phyloP scores from a whole-genome alignment of 2,329 filamentous ascomycete species.

The Aspergillus novoparasiticus region DNA sequence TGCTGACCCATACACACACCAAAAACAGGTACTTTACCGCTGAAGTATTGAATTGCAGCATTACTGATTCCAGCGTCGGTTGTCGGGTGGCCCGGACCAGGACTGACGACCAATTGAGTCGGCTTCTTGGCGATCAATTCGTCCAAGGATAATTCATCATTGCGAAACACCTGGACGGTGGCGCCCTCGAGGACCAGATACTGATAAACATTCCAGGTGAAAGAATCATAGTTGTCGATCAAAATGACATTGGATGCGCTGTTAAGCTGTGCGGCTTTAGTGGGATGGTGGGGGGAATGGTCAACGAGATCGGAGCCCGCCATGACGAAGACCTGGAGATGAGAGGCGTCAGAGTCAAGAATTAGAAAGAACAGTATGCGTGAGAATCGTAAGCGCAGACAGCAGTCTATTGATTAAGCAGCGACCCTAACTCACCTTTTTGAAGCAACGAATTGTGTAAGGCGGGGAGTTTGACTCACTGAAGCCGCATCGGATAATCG shows the following conservation, averaged over 20 bases:
- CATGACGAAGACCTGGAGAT: slow-evolving; percentile 43
- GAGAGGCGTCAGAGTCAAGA: neutral
- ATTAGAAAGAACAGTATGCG: neutral
- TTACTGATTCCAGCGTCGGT: slow-evolving; percentile 93
- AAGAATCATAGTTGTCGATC: slow-evolving; percentile 99
- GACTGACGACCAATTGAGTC: slow-evolving; percentile 92
- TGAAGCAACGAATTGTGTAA: neutral
- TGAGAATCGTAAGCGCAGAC: neutral
- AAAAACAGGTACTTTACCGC: slow-evolving; percentile 90
- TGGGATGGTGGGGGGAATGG: slow-evolving; percentile 79
- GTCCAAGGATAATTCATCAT: slow-evolving; percentile 85
- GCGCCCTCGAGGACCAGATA: slow-evolving; percentile 97
- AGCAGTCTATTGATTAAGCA: neutral
- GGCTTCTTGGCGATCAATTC: slow-evolving; percentile 81
- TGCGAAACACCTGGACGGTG: slow-evolving; percentile 83
- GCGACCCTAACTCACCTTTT: neutral
- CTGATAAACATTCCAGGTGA: slow-evolving; percentile 99
- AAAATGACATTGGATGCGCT: slow-evolving; percentile 89
- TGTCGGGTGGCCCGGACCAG: slow-evolving; percentile 88
- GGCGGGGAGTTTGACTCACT: slow-evolving; percentile 4
- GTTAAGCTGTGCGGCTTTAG: slow-evolving; percentile 69
- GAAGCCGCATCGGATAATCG: slow-evolving; percentile 10
- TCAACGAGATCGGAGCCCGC: slow-evolving; percentile 61
- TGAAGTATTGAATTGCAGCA: slow-evolving; percentile 86
- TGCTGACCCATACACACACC: slow-evolving; percentile 99